Base-by-base conservation (phyloP, 306 rosid species). In the Ochetophila trinervis region DNA sequence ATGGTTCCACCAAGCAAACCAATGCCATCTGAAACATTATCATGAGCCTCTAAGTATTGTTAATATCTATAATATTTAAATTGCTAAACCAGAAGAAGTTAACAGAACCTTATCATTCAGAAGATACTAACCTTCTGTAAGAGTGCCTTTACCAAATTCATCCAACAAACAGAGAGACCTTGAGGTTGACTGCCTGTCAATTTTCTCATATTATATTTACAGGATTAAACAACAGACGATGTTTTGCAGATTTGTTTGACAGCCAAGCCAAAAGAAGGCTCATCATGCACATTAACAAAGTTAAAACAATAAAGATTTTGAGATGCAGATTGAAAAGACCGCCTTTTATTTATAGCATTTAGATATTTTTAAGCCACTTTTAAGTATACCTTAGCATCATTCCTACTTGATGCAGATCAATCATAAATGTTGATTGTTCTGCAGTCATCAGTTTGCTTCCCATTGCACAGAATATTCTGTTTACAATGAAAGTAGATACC, bases 61-160 rank as follows among this genome's bases (percentile, higher is more conserved):
- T 40, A 72, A 67, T 71, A 67, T 74, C 66, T 55, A 22, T 57
- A 19, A 67, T 53, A 51, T 5, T 64, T 16, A 47, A 52, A 65
- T 52, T 67, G 57, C 76, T 53, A 60, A 56, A 57, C 57, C 17
- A 17, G 42, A 53, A 68, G 56, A 9, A 40, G 45, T 40, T 8
- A 68, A 40, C 49, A 17, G 53, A 21, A 12, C 14, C 24, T 64
- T 1, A 36, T 66, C 42, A 60, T 49, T 52, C 27, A 48, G 62
- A 69, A 66, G 79, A 79, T 78, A 69, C 89, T 63, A 76, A 93
- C 97, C 97, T 93, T 89, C 99, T 44, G 91, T 90, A 57, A 90
- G 99, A 66, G 96, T 93, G 35, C 99, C 97, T 86, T 90, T 93
- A 71, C 97, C 99, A 79, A 90, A 93, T 82, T 93, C 99, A 78